Percentiles rank a stretch among this genome's conserved stretches.
phyloP scores from a whole-genome alignment of 2,329 filamentous ascomycete species.

The Rasamsonia emersonii region DNA sequence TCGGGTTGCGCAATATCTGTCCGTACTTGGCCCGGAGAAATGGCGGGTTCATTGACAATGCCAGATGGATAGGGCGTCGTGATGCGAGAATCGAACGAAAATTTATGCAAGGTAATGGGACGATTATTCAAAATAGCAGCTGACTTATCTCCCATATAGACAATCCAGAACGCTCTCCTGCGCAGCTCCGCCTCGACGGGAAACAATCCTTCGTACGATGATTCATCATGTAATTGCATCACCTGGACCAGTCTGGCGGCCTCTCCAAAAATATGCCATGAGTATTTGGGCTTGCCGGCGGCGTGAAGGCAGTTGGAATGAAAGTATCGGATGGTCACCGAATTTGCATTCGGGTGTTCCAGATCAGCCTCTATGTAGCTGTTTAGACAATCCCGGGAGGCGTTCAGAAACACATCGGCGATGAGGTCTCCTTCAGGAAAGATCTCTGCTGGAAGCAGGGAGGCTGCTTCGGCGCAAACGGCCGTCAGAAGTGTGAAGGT shows the following conservation, averaged over 20 bases:
- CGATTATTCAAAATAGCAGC: constrained; percentile 26
- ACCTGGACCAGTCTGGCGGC: constrained; percentile 35
- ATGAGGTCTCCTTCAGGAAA: constrained; percentile 33
- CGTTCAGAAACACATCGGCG: constrained; percentile 31
- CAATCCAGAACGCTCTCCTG: constrained; percentile 15
- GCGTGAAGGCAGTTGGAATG: constrained; percentile 41
- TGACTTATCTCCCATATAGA: constrained; percentile 17
- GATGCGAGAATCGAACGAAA: constrained; percentile 34
- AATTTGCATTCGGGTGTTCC: constrained; percentile 35
- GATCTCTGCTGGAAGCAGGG: constrained; percentile 31
- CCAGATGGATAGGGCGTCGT: constrained; percentile 21
- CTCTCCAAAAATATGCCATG: constrained; percentile 41
- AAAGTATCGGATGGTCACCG: constrained; percentile 37
- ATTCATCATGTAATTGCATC: constrained; percentile 37
- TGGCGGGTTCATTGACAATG: constrained; percentile 13
- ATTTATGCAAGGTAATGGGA: constrained; percentile 38
- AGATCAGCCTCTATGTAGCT: constrained; percentile 36
- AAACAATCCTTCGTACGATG: constrained; percentile 25
- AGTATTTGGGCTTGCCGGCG: constrained; percentile 34
- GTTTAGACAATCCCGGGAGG: constrained; percentile 31
- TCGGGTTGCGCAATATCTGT: constrained; percentile 13
- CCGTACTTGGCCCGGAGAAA: constrained; percentile 10
- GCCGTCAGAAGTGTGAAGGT: constrained; percentile 37
- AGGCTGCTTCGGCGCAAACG: constrained; percentile 36
- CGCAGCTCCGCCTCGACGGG: constrained; percentile 29